Evolutionary conservation across 192 early-diverging fungal genomes (phyloP), one percentile per base, ranked within the genome.

Genomic region (Rhizophagus sp.): DNA sequence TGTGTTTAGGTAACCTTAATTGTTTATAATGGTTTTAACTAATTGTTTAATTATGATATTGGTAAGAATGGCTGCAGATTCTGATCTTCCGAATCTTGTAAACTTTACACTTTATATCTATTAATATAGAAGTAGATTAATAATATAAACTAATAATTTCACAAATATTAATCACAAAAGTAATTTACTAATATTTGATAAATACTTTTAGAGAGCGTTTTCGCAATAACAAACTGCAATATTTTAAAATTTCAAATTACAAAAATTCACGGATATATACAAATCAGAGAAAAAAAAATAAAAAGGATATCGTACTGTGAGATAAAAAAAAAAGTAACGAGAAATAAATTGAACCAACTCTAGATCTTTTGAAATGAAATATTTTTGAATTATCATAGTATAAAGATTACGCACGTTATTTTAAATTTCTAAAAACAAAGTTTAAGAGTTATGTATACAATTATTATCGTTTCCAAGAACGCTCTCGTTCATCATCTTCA

Each of bases 391-490:
- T 22, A 6, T 80, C 73, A 66, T 62, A 47, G 68, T 75, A 76
- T 47, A 22, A n/a, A 24, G 75, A 50, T 41, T 77, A 27, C 34
- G 50, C 50, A 57, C 50, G 50, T 57, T 17, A 57, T 57, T 57
- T 57, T 57, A 83, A 62, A 44, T 75, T 81, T 36, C 75, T 63
- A 39, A 66, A 41, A 61, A 9, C 61, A 62, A 49, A 81, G 67
- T n/a, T 78, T 77, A 62, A 69, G 22, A 25, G n/a, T 50, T 52
- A 64, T 19, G 50, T 27, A 70, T 73, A 49, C 75, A 49, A 27
- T 27, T 30, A 72, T 68, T 82, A 84, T 77, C 81, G 83, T 66
- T 85, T 85, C 85, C 85, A 85, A 36, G 85, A 85, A 25, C 85
- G 80, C 73, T 85, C 85, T 8, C 73, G 62, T 49, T 77, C 75